Conservation (phyloP, 2,329 filamentous ascomycete species). For the Exserohilum rostratum region DNA sequence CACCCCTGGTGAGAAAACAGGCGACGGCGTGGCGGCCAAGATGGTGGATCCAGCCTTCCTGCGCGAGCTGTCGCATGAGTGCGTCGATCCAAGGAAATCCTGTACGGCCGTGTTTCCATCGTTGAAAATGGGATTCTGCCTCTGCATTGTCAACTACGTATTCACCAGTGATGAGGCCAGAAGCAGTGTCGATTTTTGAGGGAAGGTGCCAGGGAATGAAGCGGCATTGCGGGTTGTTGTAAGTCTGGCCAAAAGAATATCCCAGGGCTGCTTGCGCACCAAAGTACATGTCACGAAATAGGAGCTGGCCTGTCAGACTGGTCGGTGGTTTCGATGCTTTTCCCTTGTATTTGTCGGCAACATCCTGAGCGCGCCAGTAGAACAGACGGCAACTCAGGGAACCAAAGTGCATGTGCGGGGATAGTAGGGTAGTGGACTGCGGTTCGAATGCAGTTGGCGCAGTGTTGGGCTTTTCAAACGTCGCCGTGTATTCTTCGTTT, state of each 20-base stretch:
- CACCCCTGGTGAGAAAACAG: constrained; percentile 79
- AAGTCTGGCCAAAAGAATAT: constrained; percentile 66
- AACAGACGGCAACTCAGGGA: constrained; percentile 72
- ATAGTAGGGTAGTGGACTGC: constrained; percentile 74
- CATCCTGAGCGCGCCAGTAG: constrained; percentile 72
- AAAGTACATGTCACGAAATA: constrained; percentile 86
- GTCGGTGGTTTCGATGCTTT: constrained; percentile 65
- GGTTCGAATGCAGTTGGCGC: constrained; percentile 76
- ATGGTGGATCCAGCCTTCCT: constrained; percentile 82
- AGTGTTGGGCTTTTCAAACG: constrained; percentile 77
- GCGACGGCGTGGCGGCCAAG: constrained; percentile 78
- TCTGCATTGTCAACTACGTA: constrained; percentile 68
- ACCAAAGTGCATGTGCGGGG: constrained; percentile 76
- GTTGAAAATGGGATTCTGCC: constrained; percentile 69
- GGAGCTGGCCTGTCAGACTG: constrained; percentile 73
- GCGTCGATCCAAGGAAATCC: constrained; percentile 84
- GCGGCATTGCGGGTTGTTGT: constrained; percentile 69
- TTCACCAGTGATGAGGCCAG: constrained; percentile 59
- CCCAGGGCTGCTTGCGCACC: constrained; percentile 74
- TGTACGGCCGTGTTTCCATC: constrained; percentile 72
- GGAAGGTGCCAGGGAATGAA: constrained; percentile 82
- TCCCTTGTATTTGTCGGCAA: constrained; percentile 64
- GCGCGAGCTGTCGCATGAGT: constrained; percentile 74
- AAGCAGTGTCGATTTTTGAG: constrained; percentile 58
- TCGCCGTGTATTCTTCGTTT: constrained; percentile 71